Conservation (phyloP, 2,329 filamentous ascomycete genomes). For the Elsinoe batatas region DNA sequence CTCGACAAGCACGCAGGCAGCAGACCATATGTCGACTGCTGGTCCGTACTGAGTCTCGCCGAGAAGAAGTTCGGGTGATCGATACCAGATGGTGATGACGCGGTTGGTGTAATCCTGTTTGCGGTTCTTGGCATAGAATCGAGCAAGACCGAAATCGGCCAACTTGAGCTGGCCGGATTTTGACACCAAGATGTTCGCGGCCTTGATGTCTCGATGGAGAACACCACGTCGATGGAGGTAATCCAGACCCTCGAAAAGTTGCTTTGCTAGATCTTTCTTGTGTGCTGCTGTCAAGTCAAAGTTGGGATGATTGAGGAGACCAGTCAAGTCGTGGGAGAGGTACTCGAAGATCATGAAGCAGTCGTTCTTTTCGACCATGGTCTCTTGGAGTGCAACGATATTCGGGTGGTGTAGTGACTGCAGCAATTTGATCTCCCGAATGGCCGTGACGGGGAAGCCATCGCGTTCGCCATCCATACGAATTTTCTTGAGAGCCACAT, state of each 20-base stretch:
- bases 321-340: conserved; percentile 88
- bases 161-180: conserved; percentile 86
- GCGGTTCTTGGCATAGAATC: conserved; percentile 81
- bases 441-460: conserved; percentile 82
- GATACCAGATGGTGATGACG: conserved; percentile 98
- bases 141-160: conserved; percentile 89
- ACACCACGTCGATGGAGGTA: conserved; percentile 92
- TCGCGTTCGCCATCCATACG: conserved; percentile 89
- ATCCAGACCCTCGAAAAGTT: conserved; percentile 87
- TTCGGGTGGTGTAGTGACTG: conserved; percentile 75
- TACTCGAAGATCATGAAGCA: conserved; percentile 99
- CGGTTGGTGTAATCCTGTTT: conserved; percentile 96
- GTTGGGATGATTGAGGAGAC: conserved; percentile 84
- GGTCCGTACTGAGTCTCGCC: conserved; percentile 86
- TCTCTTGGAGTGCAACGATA: conserved; percentile 73
- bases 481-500: conserved; percentile 81
- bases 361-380: conserved; percentile 97
- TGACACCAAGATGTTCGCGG: conserved; percentile 89
- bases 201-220: conserved; percentile 94
- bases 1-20: conserved; percentile 90
- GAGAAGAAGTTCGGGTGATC: conserved; percentile 78
- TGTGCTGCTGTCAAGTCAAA: conserved; percentile 77
- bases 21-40: conserved; percentile 92
- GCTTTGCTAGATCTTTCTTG: conserved; percentile 85
- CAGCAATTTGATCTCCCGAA: conserved; percentile 84